These are phyloP conservation scores for Pestalotiopsis fici DNA, from an alignment of 2,329 filamentous ascomycete genomes.

Conservation along the genomic window DNA sequence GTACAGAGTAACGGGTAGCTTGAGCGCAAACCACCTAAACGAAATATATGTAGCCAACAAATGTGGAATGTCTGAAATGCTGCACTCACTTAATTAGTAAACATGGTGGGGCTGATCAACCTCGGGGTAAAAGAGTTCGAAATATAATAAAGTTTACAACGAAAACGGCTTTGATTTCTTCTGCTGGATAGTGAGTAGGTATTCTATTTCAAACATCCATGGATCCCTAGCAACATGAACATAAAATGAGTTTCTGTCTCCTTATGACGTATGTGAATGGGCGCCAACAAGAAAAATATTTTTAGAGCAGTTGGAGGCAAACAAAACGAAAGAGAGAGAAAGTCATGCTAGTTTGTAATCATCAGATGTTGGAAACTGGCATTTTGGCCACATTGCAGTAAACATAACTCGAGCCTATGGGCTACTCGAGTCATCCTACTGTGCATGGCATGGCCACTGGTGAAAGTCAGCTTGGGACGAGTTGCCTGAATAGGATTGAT, in stretches of 20 bases:
- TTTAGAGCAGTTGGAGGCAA: not conserved
- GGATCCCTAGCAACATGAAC: too few species aligned
- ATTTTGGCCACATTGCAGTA: constrained; percentile 5
- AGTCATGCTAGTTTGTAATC: not conserved
- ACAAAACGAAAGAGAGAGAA: not conserved
- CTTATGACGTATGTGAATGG: constrained; percentile 20
- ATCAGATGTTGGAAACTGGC: not conserved
- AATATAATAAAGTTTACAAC: too few species aligned
- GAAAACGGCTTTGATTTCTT: too few species aligned
- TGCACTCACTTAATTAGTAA: too few species aligned
- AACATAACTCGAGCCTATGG: not conserved
- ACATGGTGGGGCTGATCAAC: too few species aligned
- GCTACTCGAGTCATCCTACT: not conserved
- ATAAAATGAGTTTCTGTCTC: not conserved
- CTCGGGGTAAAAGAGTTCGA: too few species aligned
- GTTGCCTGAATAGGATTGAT: constrained; percentile 2
- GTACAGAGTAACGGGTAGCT: too few species aligned
- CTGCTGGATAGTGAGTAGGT: too few species aligned
- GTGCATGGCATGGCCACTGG: not conserved
- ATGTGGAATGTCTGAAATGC: too few species aligned
- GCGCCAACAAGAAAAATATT: not conserved
- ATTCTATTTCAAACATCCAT: too few species aligned
- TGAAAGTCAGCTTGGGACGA: not conserved
- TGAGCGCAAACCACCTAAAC: too few species aligned
- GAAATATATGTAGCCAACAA: too few species aligned